phyloP scores from a whole-genome alignment of 1,139 yeast species.

The Zygosaccharomyces pseudobailii region DNA sequence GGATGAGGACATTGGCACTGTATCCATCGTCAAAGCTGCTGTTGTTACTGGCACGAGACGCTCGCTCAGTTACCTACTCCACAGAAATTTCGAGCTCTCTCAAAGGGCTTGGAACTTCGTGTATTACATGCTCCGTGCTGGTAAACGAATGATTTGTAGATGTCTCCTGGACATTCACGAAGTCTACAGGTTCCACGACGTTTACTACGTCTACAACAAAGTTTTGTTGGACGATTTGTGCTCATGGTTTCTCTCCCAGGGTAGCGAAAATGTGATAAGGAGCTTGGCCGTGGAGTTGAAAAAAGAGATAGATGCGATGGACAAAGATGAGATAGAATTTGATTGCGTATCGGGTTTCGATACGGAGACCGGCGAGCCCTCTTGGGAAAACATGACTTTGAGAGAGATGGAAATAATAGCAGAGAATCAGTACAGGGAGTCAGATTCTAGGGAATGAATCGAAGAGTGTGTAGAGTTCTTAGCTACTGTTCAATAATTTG shows the following conservation, averaged over 20 bases:
- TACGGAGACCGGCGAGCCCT: conserved; percentile 22
- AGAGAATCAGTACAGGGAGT: conserved; percentile 17
- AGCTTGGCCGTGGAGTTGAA: conserved; percentile 62
- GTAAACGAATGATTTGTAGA: conserved; percentile 61
- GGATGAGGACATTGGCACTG: conserved; percentile 31
- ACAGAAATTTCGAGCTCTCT: conserved; percentile 61
- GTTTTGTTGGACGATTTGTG: conserved; percentile 77
- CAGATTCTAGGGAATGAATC: neutral
- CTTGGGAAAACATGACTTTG: conserved; percentile 28
- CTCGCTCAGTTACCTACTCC: conserved; percentile 73
- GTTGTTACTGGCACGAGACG: conserved; percentile 63
- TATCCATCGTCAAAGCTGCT: conserved; percentile 45
- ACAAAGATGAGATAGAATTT: conserved; percentile 20
- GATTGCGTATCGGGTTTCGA: conserved; percentile 27
- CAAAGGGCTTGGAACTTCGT: conserved; percentile 72
- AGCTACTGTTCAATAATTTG: conserved; percentile 21
- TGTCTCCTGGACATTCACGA: conserved; percentile 59
- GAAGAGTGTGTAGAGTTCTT: neutral
- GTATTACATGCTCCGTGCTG: conserved; percentile 58
- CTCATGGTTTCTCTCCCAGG: conserved; percentile 63
- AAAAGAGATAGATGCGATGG: conserved; percentile 20
- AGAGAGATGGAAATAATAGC: conserved; percentile 28
- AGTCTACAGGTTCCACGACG: conserved; percentile 76
- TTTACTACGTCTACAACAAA: conserved; percentile 82
- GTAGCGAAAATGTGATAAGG: conserved; percentile 47